Conservation (phyloP, 495 filamentous ascomycete genomes). For the Bryoglossum gracile region DNA sequence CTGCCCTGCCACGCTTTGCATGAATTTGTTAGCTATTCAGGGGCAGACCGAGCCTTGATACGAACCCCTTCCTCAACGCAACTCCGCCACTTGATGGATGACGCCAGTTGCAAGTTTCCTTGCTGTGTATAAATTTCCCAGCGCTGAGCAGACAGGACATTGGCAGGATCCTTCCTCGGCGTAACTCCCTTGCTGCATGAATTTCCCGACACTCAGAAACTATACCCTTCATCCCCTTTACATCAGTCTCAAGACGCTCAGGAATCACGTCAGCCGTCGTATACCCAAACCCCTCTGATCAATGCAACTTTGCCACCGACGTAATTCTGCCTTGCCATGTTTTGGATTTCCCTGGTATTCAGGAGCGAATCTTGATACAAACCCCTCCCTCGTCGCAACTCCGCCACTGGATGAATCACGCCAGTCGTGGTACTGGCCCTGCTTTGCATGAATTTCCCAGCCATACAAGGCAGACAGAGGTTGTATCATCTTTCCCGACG, state of each 20-base stretch:
- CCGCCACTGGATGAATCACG: slow-evolving; percentile 11
- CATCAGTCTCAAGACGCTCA: background rate
- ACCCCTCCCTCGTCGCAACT: slow-evolving; percentile 13
- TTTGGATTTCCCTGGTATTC: slow-evolving; percentile 8
- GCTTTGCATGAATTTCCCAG: slow-evolving; percentile 15
- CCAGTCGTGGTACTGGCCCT: slow-evolving; percentile 13
- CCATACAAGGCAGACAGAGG: background rate
- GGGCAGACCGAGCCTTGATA: slow-evolving; percentile 8
- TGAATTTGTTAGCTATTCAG: slow-evolving; percentile 5
- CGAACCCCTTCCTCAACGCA: slow-evolving; percentile 8
- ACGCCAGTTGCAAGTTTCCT: slow-evolving; percentile 6
- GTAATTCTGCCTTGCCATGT: background rate
- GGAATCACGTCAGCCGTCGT: slow-evolving; percentile 3
- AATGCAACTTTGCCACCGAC: slow-evolving; percentile 8
- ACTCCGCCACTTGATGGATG: slow-evolving; percentile 7
- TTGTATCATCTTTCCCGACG: slow-evolving; percentile 10
- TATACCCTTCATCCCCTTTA: background rate
- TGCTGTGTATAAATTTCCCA: slow-evolving; percentile 15
- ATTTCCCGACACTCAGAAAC: background rate
- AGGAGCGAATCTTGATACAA: slow-evolving; percentile 13
- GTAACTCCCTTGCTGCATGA: slow-evolving; percentile 9
- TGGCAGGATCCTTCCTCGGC: slow-evolving; percentile 8
- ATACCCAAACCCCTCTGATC: slow-evolving; percentile 10
- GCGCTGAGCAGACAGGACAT: slow-evolving; percentile 1
- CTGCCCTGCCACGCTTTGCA: background rate